Base-by-base conservation (phyloP, 176 grass and related monocot genomes). In the Leersia perrieri region DNA sequence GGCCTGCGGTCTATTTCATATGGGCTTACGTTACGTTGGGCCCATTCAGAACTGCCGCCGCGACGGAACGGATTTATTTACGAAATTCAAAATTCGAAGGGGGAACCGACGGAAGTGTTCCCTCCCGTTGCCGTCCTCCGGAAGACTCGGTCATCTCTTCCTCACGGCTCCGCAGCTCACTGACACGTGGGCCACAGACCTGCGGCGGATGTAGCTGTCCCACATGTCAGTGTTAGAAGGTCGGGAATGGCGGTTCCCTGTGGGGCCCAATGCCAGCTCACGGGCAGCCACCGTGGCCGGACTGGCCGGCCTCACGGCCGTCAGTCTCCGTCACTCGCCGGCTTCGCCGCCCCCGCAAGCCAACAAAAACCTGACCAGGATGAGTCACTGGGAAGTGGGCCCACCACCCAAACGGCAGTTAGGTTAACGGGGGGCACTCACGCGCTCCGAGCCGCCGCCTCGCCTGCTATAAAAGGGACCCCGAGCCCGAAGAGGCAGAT, bases 341-440 rank as follows among this genome's bases (percentile, higher is more conserved):
- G 15, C 45, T 47, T 5, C n/a, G 33, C 18, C 53, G 73, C 25
- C 5, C 73, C 7, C 73, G 33, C 73, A 61, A 49, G 15, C 13
- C 28, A 53, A 58, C 49, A 22, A 16, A n/a, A 2, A 33, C 4
- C n/a, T 55, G 2, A 12, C 23, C 33, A 76, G 74, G n/a, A n/a
- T n/a, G n/a, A n/a, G n/a, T n/a, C n/a, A 28, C 18, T 28, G 42
- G 1, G 6, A 10, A 22, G 32, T 26, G 76, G 68, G 42, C 9
- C 68, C 68, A 23, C 12, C 20, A 20, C 61, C 60, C 65, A 33
- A 38, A 77, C 85, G 86, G 79, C 40, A 4, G 79, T 72, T 87
- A 87, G 73, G 78, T 77, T 78, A 64, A 12, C 29, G 28, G 22
- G 11, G 60, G 49, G 14, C 40, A 6, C 11, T 44, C 41, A 72